Percentiles rank a stretch among this genome's conserved stretches.
phyloP scores from a whole-genome alignment of 2,329 filamentous ascomycete genomes.

The Exophiala aquamarina region DNA sequence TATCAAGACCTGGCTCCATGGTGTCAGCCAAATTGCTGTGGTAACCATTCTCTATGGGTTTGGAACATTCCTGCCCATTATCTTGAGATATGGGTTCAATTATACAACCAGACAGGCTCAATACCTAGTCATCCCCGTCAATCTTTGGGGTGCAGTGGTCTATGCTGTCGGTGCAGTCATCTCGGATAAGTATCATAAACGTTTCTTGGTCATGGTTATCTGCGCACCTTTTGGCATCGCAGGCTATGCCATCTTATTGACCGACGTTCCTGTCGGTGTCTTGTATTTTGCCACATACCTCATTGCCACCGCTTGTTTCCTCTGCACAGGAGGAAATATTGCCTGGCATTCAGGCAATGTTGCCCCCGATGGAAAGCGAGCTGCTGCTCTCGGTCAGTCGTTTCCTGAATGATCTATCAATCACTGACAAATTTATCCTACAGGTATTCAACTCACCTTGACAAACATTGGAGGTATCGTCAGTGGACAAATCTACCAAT shows the following conservation, averaged over 20 bases:
- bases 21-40: slow-evolving; percentile 35
- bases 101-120: slow-evolving; percentile 47
- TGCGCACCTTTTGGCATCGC: slow-evolving; percentile 34
- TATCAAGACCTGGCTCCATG: slow-evolving; percentile 34
- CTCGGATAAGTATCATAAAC: slow-evolving; percentile 32
- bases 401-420: not conserved
- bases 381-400: slow-evolving; percentile 37
- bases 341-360: slow-evolving; percentile 34
- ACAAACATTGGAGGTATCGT: slow-evolving; percentile 51
- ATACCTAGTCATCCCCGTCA: slow-evolving; percentile 38
- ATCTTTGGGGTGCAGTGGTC: slow-evolving; percentile 33
- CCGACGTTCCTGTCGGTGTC: slow-evolving; percentile 26
- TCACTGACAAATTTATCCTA: not conserved
- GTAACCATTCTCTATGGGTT: slow-evolving; percentile 41
- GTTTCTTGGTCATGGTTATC: slow-evolving; percentile 37
- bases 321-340: slow-evolving; percentile 32
- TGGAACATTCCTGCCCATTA: slow-evolving; percentile 58
- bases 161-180: slow-evolving; percentile 31
- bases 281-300: slow-evolving; percentile 33
- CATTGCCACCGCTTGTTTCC: slow-evolving; percentile 34
- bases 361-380: slow-evolving; percentile 32
- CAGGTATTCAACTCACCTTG: slow-evolving; percentile 19
- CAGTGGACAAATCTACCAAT: slow-evolving; percentile 23
- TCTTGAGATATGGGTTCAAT: slow-evolving; percentile 51
- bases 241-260: slow-evolving; percentile 36